A percentile compares a stretch with the other conserved stretches of the same genome.
Evolutionary conservation across 371 early-diverging fungal genomes (phyloP).

Genomic region (Syncephalastrum sp.): DNA sequence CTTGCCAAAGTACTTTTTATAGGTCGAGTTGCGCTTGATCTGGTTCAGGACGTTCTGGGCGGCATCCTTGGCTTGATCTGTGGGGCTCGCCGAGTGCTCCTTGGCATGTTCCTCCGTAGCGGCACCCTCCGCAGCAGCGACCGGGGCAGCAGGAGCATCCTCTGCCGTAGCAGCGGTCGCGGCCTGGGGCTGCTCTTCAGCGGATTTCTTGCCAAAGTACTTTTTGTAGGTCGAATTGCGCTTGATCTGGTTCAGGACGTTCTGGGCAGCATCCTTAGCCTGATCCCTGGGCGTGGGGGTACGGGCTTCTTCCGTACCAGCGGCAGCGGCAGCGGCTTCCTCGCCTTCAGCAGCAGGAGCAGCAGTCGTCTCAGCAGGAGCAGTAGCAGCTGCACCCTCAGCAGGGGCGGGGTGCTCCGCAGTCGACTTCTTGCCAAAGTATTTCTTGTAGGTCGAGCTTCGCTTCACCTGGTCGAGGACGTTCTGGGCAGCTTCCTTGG

Average conservation of each 20-base stretch:
- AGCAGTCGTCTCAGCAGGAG: conserved; percentile 10
- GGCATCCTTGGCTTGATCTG: background rate
- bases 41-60: conserved; percentile 30
- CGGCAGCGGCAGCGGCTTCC: conserved; percentile 7
- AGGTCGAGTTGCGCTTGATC: conserved; percentile 35
- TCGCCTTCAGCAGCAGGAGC: conserved; percentile 6
- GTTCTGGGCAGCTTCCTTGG: conserved; percentile 14
- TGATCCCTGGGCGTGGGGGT: background rate
- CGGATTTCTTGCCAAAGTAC: conserved; percentile 3
- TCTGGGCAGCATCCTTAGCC: no score
- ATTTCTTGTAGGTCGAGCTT: conserved; percentile 31
- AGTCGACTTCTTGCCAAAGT: conserved; percentile 31
- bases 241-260: conserved; percentile 5
- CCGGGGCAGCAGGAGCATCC: conserved; percentile 1
- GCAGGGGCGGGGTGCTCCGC: background rate
- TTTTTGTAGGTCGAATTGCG: background rate
- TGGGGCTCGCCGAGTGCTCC: background rate
- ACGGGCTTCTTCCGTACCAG: background rate
- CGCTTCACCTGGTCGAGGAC: conserved; percentile 42
- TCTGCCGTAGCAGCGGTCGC: background rate
- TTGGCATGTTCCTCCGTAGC: background rate
- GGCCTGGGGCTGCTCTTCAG: background rate
- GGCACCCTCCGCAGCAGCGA: conserved; percentile 9
- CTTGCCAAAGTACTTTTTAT: conserved; percentile 35
- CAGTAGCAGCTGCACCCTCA: conserved; percentile 12